A percentile compares a stretch with the other conserved stretches of the same genome.
Evolutionary conservation across 768 basidiomycete genomes (phyloP).

Genomic region (Auriscalpium vulgare): DNA sequence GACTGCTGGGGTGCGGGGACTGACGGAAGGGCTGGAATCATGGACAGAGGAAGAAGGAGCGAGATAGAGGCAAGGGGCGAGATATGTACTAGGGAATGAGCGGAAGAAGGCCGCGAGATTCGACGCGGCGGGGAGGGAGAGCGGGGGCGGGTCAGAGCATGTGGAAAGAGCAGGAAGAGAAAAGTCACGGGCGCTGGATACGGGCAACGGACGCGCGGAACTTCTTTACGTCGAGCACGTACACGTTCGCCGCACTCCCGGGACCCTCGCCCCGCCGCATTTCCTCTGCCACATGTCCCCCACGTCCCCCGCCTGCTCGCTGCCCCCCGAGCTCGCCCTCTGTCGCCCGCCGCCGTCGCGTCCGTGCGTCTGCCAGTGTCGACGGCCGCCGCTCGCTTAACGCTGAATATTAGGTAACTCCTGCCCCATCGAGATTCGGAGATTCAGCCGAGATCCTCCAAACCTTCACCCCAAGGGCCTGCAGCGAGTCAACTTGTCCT

Average conservation of each 20-base stretch:
- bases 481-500: not conserved
- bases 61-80: not conserved
- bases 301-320: not conserved
- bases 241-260: not conserved
- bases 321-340: not conserved
- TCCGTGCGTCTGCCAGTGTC: not conserved
- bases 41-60: constrained; percentile 5
- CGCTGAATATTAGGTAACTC: too few species aligned
- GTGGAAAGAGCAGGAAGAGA: too few species aligned
- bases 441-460: not conserved
- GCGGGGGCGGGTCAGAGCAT: too few species aligned
- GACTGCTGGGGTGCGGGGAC: constrained; percentile 13
- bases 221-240: not conserved
- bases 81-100: not conserved
- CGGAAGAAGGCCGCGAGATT: not conserved
- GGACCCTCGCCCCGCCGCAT: not conserved
- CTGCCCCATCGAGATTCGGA: not conserved
- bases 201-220: not conserved
- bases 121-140: too few species aligned
- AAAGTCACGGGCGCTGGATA: not conserved
- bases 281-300: not conserved
- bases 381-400: not conserved
- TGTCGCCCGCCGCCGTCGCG: not conserved
- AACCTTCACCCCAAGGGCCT: not conserved
- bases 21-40: constrained; percentile 15